Conservation (phyloP, 768 basidiomycete species). For the Auricularia cornea region DNA sequence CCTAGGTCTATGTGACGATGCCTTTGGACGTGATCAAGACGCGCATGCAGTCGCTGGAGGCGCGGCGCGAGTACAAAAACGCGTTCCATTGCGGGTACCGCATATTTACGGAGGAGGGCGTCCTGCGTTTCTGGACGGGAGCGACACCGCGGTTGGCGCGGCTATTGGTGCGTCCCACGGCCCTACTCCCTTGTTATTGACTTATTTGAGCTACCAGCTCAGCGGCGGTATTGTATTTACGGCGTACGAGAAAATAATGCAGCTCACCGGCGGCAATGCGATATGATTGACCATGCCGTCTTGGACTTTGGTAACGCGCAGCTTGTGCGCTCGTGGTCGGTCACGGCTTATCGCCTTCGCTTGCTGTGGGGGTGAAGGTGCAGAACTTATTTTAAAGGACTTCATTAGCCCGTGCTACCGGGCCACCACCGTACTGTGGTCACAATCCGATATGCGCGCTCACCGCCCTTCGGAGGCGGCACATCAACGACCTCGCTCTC, state of each 20-base stretch:
- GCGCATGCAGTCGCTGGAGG: slow-evolving; percentile 90
- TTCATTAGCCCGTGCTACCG: no score
- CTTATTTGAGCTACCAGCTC: slow-evolving; percentile 41
- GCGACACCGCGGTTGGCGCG: slow-evolving; percentile 85
- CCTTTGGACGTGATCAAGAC: slow-evolving; percentile 71
- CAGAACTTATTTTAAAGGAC: no score
- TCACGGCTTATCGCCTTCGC: no score
- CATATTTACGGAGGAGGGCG: slow-evolving; percentile 88
- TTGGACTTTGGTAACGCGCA: no score
- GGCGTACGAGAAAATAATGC: slow-evolving; percentile 78
- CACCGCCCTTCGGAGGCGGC: no score
- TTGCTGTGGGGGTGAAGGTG: no score
- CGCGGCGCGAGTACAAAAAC: slow-evolving; percentile 78
- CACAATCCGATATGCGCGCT: no score
- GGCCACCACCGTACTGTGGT: no score
- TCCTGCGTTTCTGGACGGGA: slow-evolving; percentile 92
- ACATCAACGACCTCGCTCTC: no score
- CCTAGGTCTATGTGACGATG: background rate
- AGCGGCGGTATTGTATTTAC: slow-evolving; percentile 92
- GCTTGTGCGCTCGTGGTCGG: no score
- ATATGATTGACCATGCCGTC: background rate
- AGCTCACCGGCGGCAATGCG: slow-evolving; percentile 28
- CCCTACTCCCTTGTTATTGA: slow-evolving; percentile 3
- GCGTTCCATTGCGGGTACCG: slow-evolving; percentile 94
- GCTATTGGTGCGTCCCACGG: slow-evolving; percentile 54